Base-by-base conservation (phyloP, 108 stramenopile genomes). In the Cyclotella cryptica region DNA sequence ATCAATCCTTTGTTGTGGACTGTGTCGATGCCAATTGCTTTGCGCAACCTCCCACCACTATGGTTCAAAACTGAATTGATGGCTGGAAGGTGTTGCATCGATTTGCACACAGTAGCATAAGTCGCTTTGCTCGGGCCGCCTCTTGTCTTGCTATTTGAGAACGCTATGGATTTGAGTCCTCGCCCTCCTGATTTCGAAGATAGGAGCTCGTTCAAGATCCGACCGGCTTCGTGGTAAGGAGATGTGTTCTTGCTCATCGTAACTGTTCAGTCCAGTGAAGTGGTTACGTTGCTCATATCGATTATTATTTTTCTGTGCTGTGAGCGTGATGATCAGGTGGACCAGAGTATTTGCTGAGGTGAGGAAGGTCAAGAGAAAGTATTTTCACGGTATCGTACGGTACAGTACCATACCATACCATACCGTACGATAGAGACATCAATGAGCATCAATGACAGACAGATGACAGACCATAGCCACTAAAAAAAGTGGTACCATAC, bases 1-100 rank as follows among this genome's bases (percentile, higher is more conserved):
- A 89, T 45, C 53, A 96, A 82, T 29, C 84, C 90, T 35, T 82
- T 66, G 59, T 88, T 89, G 7, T 82, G 59, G 30, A 63, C 66
- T 9, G 77, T 54, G 18, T 85, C 84, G 17, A 84, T 70, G 17
- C 46, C 49, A 30, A 82, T 77, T 1, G 79, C 68, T 70, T 80
- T 84, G 66, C 78, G 40, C 27, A 87, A 42, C 40, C 69, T 74
- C 18, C 55, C 45, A 15, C 44, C 85, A 53, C 78, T 59, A 12
- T 63, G 53, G 66, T 76, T 51, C 60, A 83, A 57, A 22, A 83
- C 59, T 13, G 68, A 40, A 53, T 83, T 73, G 59, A 83, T 83
- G 39, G 67, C 54, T 9, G 81, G 64, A 19, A 83, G 49, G 51
- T 80, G 69, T 29, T 78, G 81, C 59, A 87, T 73, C 14, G 84